Evolutionary conservation across 345 rosid species (phyloP).

Genomic region (Pugionium dolabratum): DNA sequence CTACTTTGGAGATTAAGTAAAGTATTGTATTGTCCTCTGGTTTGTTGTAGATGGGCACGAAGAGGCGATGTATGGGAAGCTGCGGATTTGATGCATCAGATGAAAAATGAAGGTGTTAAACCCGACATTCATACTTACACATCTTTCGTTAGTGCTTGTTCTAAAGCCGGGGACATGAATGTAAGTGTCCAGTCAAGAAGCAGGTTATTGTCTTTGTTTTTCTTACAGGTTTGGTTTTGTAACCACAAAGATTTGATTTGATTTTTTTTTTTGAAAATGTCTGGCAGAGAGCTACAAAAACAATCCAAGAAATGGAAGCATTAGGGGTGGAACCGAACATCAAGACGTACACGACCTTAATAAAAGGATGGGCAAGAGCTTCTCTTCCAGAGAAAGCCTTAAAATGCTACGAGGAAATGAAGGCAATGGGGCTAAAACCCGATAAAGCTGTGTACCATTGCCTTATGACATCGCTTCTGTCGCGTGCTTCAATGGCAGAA

Average conservation of each 20-base stretch:
- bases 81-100: conserved; percentile 90
- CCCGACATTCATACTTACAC: conserved; percentile 94
- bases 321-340: conserved; percentile 74
- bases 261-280: not conserved
- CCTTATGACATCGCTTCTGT: conserved; percentile 75
- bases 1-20: not conserved
- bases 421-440: conserved; percentile 68
- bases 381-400: conserved; percentile 91
- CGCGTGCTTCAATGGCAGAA: conserved; percentile 83
- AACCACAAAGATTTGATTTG: not conserved
- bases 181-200: conserved; percentile 43
- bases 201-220: not conserved
- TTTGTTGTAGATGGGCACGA: conserved; percentile 80
- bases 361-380: conserved; percentile 95
- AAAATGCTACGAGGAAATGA: conserved; percentile 82
- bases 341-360: conserved; percentile 86
- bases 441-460: conserved; percentile 94
- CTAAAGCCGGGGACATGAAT: conserved; percentile 96
- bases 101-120: conserved; percentile 79
- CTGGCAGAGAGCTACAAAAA: conserved; percentile 70
- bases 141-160: conserved; percentile 89
- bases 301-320: conserved; percentile 67
- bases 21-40: not conserved
- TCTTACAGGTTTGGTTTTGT: not conserved
- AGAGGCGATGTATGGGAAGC: conserved; percentile 99